Evolutionary conservation across 139 green algal species (phyloP).

Genomic region (Chlamydomonas schloesseri): DNA sequence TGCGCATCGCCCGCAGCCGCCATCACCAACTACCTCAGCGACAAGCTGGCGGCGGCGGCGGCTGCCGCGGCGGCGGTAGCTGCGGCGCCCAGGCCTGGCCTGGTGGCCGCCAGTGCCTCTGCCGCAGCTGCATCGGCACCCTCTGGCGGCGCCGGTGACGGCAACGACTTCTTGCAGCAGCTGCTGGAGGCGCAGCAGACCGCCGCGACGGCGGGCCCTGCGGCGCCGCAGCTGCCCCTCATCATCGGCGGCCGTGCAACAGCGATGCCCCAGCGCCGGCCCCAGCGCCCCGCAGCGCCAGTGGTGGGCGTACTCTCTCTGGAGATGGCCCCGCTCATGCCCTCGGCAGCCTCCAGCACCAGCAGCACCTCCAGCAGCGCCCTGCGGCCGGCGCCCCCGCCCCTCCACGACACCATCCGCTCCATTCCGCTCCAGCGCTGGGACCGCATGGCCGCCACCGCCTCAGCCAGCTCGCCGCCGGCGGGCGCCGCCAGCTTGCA

Average conservation of each 20-base stretch:
- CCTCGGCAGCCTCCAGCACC: not conserved
- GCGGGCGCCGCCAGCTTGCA: no score
- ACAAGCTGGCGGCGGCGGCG: conserved; percentile 32
- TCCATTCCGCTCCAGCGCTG: conserved; percentile 19
- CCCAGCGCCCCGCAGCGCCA: no score
- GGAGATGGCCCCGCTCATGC: conserved; percentile 31
- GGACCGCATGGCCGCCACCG: not conserved
- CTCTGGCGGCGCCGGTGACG: not conserved
- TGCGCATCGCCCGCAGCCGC: conserved; percentile 7
- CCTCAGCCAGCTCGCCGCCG: no score
- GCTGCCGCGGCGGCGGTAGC: not conserved
- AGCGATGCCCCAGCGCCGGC: no score
- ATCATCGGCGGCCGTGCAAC: no score
- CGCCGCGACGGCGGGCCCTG: no score
- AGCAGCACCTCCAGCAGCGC: not conserved
- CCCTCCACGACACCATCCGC: conserved; percentile 14
- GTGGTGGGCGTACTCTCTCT: conserved; percentile 9
- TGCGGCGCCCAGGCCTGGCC: not conserved
- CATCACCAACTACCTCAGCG: conserved; percentile 58
- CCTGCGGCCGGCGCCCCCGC: not conserved
- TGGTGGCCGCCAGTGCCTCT: not conserved
- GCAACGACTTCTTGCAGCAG: not conserved
- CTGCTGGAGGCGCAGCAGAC: not conserved
- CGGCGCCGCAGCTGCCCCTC: no score
- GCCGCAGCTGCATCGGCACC: not conserved